phyloP scores from a whole-genome alignment of 2,329 filamentous ascomycete species.

The Scleromitrula shiraiana region DNA sequence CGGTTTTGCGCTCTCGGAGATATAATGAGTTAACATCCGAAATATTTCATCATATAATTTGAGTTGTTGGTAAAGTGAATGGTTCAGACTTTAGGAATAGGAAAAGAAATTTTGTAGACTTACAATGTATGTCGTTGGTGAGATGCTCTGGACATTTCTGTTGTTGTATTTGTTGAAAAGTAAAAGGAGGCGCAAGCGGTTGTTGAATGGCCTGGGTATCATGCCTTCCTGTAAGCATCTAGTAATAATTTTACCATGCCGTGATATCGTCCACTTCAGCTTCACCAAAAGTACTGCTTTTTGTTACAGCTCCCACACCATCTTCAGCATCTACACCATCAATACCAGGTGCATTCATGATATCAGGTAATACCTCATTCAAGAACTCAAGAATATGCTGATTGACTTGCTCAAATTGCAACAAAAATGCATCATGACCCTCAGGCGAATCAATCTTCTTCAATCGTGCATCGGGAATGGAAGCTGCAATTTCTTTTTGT shows the following conservation, averaged over 20 bases:
- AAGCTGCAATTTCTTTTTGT: constrained; percentile 81
- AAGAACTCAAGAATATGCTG: constrained; percentile 77
- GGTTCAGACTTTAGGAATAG: too few relatives aligned
- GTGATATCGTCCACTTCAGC: constrained; percentile 95
- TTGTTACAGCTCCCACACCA: constrained; percentile 58
- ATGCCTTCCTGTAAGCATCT: too few relatives aligned
- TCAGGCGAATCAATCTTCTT: constrained; percentile 89
- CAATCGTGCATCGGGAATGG: constrained; percentile 69
- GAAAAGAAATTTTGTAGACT: neutral
- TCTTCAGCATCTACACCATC: constrained; percentile 34
- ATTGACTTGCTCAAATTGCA: constrained; percentile 98
- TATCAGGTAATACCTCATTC: constrained; percentile 73
- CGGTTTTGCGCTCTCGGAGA: constrained; percentile 87
- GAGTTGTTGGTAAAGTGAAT: neutral
- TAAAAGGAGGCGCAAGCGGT: neutral
- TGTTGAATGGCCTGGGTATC: neutral
- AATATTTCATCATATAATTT: constrained; percentile 78
- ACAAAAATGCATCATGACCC: constrained; percentile 89
- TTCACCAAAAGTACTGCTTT: constrained; percentile 89
- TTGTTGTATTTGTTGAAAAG: too few relatives aligned
- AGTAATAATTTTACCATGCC: constrained; percentile 72
- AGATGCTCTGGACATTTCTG: too few relatives aligned
- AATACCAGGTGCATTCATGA: constrained; percentile 61
- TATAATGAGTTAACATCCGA: constrained; percentile 88
- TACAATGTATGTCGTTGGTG: too few relatives aligned